These are phyloP conservation scores for Sporisorium sorghi DNA, from an alignment of 1,284 basidiomycete genomes.

Conservation along the genomic window DNA sequence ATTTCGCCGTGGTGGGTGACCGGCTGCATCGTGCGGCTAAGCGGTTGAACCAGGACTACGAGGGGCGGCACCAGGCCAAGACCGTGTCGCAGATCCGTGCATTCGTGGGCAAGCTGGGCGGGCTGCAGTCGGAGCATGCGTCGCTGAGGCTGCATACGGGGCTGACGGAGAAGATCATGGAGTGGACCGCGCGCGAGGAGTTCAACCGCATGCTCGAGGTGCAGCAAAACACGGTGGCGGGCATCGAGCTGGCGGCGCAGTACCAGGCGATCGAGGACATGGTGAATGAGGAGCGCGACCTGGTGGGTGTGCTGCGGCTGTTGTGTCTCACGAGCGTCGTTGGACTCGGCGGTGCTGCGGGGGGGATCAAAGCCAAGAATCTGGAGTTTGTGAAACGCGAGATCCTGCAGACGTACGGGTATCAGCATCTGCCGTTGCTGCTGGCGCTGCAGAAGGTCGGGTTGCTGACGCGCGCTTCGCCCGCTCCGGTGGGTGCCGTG, in stretches of 20 bases:
- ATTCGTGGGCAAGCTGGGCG: constrained; percentile 93
- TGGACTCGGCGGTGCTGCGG: constrained; percentile 68
- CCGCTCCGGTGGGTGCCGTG: constrained; percentile 6
- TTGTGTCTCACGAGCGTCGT: constrained; percentile 87
- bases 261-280: constrained; percentile 63
- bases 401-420: constrained; percentile 94
- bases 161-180: constrained; percentile 88
- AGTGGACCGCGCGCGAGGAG: constrained; percentile 79
- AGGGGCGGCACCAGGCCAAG: constrained; percentile 83
- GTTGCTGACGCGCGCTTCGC: constrained; percentile 71
- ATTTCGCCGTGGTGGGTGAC: constrained; percentile 92
- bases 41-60: constrained; percentile 89
- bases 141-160: constrained; percentile 89
- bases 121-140: constrained; percentile 90
- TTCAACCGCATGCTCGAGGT: constrained; percentile 94
- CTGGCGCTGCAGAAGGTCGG: constrained; percentile 81
- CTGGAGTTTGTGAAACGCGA: constrained; percentile 91
- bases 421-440: constrained; percentile 85
- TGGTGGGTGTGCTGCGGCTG: constrained; percentile 74
- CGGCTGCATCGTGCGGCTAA: constrained; percentile 84
- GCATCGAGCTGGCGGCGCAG: constrained; percentile 53
- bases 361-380: constrained; percentile 86
- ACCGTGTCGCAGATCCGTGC: constrained; percentile 91
- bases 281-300: constrained; percentile 53
- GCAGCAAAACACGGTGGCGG: constrained; percentile 92